A percentile compares a stretch with the other conserved stretches of the same genome.
These are phyloP conservation scores for Lanmaoa rubissima DNA, from an alignment of 768 basidiomycete genomes.

Conservation along the genomic window DNA sequence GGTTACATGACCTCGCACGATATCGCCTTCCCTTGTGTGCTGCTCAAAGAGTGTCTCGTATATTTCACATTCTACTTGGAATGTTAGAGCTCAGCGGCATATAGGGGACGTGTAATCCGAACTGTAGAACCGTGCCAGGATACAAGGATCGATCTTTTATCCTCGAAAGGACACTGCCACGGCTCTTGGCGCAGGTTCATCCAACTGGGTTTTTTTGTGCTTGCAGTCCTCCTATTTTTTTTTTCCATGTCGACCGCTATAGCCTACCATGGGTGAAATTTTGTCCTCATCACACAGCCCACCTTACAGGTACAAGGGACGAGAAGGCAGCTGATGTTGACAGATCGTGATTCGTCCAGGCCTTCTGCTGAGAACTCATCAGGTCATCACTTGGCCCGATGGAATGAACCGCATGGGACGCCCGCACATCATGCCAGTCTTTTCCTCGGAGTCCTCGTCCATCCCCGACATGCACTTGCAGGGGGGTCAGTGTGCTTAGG, in stretches of 20 bases:
- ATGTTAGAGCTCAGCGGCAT: not conserved
- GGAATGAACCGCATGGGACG: not conserved
- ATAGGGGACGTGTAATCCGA: not conserved
- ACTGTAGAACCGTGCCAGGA: not conserved
- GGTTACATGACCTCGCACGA: not conserved
- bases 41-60: not conserved
- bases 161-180: not conserved
- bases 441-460: conserved; percentile 3
- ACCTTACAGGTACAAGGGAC: not conserved
- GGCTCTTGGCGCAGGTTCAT: not conserved
- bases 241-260: not conserved
- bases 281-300: not conserved
- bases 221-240: not conserved
- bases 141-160: not conserved
- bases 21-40: not conserved
- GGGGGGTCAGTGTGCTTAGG: not conserved
- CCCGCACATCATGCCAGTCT: not conserved
- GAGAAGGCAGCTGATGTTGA: not conserved
- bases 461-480: not conserved
- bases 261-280: not conserved
- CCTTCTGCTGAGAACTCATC: not conserved
- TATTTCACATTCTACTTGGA: not conserved
- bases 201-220: not conserved
- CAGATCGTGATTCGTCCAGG: not conserved
- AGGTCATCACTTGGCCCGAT: not conserved